These are phyloP conservation scores for Penicillium robsamsonii DNA, from an alignment of 495 filamentous ascomycete genomes.

Conservation along the genomic window DNA sequence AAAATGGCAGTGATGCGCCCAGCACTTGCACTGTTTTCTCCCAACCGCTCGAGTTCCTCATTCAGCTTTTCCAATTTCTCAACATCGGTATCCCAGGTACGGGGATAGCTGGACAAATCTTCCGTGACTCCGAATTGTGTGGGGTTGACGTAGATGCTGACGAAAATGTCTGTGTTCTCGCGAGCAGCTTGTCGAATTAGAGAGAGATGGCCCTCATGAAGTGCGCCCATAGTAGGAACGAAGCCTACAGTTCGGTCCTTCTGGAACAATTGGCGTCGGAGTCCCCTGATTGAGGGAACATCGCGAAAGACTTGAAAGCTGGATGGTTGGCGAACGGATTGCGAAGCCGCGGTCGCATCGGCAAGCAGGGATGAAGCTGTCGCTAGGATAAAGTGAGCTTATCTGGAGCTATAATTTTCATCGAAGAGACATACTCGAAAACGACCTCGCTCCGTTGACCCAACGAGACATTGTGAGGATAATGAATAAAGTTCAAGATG, in stretches of 20 bases:
- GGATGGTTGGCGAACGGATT: conserved; percentile 25
- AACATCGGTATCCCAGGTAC: conserved; percentile 81
- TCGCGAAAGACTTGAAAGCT: conserved; percentile 71
- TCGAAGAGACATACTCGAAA: conserved; percentile 27
- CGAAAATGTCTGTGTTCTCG: conserved; percentile 81
- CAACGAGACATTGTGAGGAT: conserved; percentile 26
- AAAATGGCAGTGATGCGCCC: conserved; percentile 83
- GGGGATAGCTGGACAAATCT: conserved; percentile 82
- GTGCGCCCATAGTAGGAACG: conserved; percentile 95
- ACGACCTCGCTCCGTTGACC: conserved; percentile 26
- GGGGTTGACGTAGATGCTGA: conserved; percentile 92
- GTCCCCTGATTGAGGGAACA: conserved; percentile 65
- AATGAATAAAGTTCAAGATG: background rate
- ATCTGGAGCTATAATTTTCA: conserved; percentile 5
- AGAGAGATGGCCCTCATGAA: conserved; percentile 87
- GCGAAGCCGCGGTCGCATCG: conserved; percentile 24
- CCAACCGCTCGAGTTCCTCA: conserved; percentile 58
- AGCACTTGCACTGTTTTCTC: conserved; percentile 31
- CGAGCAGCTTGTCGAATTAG: conserved; percentile 81
- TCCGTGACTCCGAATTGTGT: conserved; percentile 93
- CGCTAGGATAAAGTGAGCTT: conserved; percentile 22
- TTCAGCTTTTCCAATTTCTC: conserved; percentile 65
- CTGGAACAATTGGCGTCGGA: conserved; percentile 65
- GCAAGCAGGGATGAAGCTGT: conserved; percentile 31
- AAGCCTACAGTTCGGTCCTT: conserved; percentile 74